phyloP scores from a whole-genome alignment of 306 rosid genomes.

The Albizia julibrissin region DNA sequence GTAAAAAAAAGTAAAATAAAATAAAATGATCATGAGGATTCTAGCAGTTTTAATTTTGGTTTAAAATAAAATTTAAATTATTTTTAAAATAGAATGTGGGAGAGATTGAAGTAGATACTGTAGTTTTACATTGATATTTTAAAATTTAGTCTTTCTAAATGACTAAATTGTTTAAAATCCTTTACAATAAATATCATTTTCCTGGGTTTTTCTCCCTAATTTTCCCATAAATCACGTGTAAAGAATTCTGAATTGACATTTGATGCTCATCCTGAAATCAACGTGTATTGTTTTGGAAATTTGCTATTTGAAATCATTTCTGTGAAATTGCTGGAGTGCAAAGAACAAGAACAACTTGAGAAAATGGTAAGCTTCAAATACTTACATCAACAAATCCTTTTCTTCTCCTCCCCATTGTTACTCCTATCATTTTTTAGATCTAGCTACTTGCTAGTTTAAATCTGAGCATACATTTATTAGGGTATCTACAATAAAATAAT shows the following conservation, averaged over 20 bases:
- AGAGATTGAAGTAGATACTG: too few relatives aligned
- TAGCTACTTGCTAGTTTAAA: not conserved
- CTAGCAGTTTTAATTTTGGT: too few relatives aligned
- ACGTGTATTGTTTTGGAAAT: conserved; percentile 64
- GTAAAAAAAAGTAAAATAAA: too few relatives aligned
- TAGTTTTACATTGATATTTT: too few relatives aligned
- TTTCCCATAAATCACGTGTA: not conserved
- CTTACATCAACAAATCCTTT: not conserved
- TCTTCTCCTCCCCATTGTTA: not conserved
- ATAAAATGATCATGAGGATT: too few relatives aligned
- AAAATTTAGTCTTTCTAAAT: too few relatives aligned
- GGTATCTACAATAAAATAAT: not conserved
- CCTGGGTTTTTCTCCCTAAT: too few relatives aligned
- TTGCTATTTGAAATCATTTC: conserved; percentile 77
- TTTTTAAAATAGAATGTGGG: too few relatives aligned
- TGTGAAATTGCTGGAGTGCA: conserved; percentile 59
- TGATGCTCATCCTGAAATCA: conserved; percentile 49
- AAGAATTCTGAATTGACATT: conserved; percentile 44
- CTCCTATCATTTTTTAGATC: not conserved
- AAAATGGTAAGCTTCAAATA: conserved; percentile 58
- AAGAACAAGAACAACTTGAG: conserved; percentile 60
- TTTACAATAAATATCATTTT: too few relatives aligned
- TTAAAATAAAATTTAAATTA: too few relatives aligned
- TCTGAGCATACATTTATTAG: not conserved
- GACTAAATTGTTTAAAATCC: too few relatives aligned